Evolutionary conservation across 1,139 yeast species (phyloP), one percentile per base, ranked within the genome.

Genomic region (Sugiyamaella castrensis): DNA sequence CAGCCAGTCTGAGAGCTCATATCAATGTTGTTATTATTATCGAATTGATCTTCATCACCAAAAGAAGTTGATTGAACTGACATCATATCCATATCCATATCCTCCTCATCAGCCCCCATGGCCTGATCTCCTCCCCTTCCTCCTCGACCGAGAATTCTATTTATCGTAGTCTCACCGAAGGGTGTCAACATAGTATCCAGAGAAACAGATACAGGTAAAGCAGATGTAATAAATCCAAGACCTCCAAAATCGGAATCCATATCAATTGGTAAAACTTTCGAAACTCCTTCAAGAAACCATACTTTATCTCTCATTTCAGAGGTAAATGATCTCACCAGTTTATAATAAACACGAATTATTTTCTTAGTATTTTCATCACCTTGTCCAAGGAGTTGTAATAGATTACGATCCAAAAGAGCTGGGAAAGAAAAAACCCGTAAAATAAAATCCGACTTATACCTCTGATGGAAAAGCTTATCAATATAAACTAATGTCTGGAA

Each of bases 211-310:
- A 56, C 57, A 7, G 69, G 68, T 19, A 68, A 55, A 1, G 71
- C 71, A 11, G 57, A 56, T 4, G 68, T 66, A 19, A 68, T 65
- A 51, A 67, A 68, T 2, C 70, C 71, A 16, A 68, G 60, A 0
- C 71, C 71, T 7, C 72, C 72, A 42, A 57, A 62, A 52, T 68
- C 66, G 12, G 58, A 54, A 50, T 69, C 73, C 58, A 63, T 60
- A 46, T 69, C 72, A 24, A 68, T 67, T 2, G 72, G 72, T 35
- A 91, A 73, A 0, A 88, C 95, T 53, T 82, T 82, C 4, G 94
- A 79, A 1, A 91, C 95, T 1, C 97, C 97, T 66, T 89, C 96
- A 56, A 91, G 73, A 60, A 91, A 91, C 98, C 98, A 91, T 12
- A 89, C 95, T 59, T 80, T 80, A 59, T 88, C 94, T 63, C 85